phyloP scores from a whole-genome alignment of 305 asterid genomes.

The Plantago rigida region DNA sequence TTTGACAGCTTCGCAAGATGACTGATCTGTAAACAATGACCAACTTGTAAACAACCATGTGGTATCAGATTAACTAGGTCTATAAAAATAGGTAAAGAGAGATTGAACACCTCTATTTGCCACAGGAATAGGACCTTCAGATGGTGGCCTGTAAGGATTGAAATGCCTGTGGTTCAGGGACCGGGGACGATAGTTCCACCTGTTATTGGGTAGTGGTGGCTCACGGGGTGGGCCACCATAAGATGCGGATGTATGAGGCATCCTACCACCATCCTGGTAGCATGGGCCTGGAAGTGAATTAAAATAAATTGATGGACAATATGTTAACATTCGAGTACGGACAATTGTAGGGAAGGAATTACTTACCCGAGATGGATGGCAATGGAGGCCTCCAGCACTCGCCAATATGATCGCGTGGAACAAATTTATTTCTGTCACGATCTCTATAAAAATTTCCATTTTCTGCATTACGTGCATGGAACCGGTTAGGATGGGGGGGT shows the following conservation, averaged over 20 bases:
- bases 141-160: constrained; percentile 54
- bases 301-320: constrained; percentile 13
- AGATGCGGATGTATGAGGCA: constrained; percentile 41
- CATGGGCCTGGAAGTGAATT: constrained; percentile 49
- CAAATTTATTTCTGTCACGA: constrained; percentile 42
- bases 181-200: constrained; percentile 58
- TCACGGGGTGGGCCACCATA: constrained; percentile 52
- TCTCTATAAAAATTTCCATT: constrained; percentile 52
- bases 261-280: constrained; percentile 52
- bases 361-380: constrained; percentile 59
- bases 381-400: constrained; percentile 68
- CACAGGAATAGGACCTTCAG: constrained; percentile 61
- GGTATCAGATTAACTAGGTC: background rate
- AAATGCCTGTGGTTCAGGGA: constrained; percentile 49
- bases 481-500: constrained; percentile 50
- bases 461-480: constrained; percentile 44
- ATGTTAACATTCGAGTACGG: constrained; percentile 11
- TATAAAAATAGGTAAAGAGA: constrained; percentile 7
- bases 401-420: constrained; percentile 46
- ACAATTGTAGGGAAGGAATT: constrained; percentile 7
- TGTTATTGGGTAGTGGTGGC: constrained; percentile 42
- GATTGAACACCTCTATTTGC: constrained; percentile 57
- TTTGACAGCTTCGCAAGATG: no score
- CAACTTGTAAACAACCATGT: constrained; percentile 6
- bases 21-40: background rate